Base-by-base conservation (phyloP, 164 flowering plant species). In the Platanus orientalis region DNA sequence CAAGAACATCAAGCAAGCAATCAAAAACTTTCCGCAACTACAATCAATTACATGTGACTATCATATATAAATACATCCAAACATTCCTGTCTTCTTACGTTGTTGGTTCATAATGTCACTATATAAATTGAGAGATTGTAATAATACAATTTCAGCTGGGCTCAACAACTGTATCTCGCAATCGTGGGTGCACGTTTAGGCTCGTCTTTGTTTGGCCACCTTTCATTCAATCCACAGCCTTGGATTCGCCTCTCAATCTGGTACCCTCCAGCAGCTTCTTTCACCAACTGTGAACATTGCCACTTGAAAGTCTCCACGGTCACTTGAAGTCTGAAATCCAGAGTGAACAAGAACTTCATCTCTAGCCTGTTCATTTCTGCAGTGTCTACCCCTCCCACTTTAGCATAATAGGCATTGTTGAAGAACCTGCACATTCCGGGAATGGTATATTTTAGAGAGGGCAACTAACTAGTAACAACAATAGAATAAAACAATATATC, bases 321-420 rank as follows among this genome's bases (percentile, higher is more conserved):
- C 1, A 93, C 97, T 17, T 85, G 80, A 52, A 93, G 92, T 67
- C 85, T 78, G 71, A 87, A 93, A 69, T 90, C 88, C 27, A 93
- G 64, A 56, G 79, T 72, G 71, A 83, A 90, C 76, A 93, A 65
- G 58, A 93, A 84, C 62, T 81, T 79, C 80, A 85, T 74, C 79
- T 93, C 98, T 81, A 93, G 57, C 55, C 78, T 81, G 84, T 93
- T 93, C 78, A 93, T 63, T 63, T 93, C 98, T 24, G 56, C 63
- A 1, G 86, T 85, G 79, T 81, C 83, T 34, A 93, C 76, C 52
- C 98, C 98, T 66, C 98, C 98, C 29, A 93, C 97, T 80, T 80
- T 85, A 26, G 97, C 98, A 76, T 88, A 93, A 75, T 88, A 90
- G 64, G 90, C 93, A 68, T 88, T 93, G 75, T 88, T 85, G 76